A percentile compares a stretch with the other conserved stretches of the same genome.
phyloP scores from a whole-genome alignment of 495 filamentous ascomycete species.

The Delitschia confertaspora region DNA sequence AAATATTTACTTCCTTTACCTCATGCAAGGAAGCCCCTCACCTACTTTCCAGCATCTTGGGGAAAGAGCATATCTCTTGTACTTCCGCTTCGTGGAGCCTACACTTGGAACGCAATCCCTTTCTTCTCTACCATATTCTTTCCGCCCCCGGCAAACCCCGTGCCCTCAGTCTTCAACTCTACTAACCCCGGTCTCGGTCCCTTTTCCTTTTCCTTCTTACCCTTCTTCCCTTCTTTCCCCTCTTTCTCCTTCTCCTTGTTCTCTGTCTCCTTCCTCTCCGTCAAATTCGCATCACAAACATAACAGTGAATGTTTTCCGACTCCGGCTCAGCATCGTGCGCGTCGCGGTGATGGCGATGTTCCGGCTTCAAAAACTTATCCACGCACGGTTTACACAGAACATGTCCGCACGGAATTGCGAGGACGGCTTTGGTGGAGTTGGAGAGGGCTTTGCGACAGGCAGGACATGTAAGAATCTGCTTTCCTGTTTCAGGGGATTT shows the following conservation, averaged over 20 bases:
- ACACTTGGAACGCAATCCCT: conserved; percentile 67
- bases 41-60: no score
- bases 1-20: no score
- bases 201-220: conserved; percentile 45
- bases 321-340: conserved; percentile 46
- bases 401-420: conserved; percentile 88
- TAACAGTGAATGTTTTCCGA: conserved; percentile 58
- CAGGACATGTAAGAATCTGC: conserved; percentile 64
- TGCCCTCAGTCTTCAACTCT: conserved; percentile 78
- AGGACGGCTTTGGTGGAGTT: conserved; percentile 80
- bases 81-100: no score
- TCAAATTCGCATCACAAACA: conserved; percentile 78
- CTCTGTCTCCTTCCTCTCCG: conserved; percentile 37
- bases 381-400: conserved; percentile 82
- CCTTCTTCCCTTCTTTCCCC: conserved; percentile 35
- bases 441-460: conserved; percentile 74
- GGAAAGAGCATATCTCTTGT: no score
- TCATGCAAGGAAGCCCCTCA: no score
- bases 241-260: conserved; percentile 39
- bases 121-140: conserved; percentile 69
- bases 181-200: conserved; percentile 67
- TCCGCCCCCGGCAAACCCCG: conserved; percentile 83
- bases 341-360: conserved; percentile 41
- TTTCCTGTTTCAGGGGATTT: conserved; percentile 42
- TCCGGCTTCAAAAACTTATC: conserved; percentile 67